A percentile compares a stretch with the other conserved stretches of the same genome.
These are phyloP conservation scores for Lepidium africanum DNA, from an alignment of 345 rosid genomes.

Conservation along the genomic window DNA sequence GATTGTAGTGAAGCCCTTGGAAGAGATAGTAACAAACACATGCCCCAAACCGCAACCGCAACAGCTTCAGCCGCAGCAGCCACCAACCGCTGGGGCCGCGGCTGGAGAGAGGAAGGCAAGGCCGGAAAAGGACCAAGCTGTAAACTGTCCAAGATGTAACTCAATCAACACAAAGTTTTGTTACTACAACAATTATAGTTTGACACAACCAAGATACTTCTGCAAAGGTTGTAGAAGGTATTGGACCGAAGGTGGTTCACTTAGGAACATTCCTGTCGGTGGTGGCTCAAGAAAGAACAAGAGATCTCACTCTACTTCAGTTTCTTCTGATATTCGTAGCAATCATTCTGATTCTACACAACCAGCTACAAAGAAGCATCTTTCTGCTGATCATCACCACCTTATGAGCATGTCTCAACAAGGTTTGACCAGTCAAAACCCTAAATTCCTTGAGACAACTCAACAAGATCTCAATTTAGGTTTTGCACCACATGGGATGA, in stretches of 20 bases:
- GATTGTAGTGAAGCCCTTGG: slow-evolving; percentile 85
- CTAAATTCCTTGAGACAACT: slow-evolving; percentile 42
- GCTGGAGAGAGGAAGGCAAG: slow-evolving; percentile 45
- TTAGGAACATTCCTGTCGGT: slow-evolving; percentile 93
- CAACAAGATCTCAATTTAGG: slow-evolving; percentile 80
- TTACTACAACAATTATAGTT: slow-evolving; percentile 97
- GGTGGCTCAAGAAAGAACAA: slow-evolving; percentile 98
- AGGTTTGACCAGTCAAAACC: slow-evolving; percentile 30
- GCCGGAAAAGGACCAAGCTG: slow-evolving; percentile 72
- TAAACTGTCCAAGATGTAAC: slow-evolving; percentile 97
- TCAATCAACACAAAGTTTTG: slow-evolving; percentile 95
- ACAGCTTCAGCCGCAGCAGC: slow-evolving; percentile 22
- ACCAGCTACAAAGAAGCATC: slow-evolving; percentile 46
- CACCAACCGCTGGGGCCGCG: slow-evolving; percentile 6
- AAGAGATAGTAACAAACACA: slow-evolving; percentile 69
- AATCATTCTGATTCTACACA: slow-evolving; percentile 21
- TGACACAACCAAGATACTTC: slow-evolving; percentile 92
- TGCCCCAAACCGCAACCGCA: slow-evolving; percentile 32
- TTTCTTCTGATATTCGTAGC: slow-evolving; percentile 22
- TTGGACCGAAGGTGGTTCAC: slow-evolving; percentile 98
- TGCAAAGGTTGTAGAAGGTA: slow-evolving; percentile 98
- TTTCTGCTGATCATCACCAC: slow-evolving; percentile 45
- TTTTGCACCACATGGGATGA: slow-evolving; percentile 47
- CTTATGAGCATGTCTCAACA: slow-evolving; percentile 25
- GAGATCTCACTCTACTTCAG: slow-evolving; percentile 48